These are phyloP conservation scores for Blastobotrys persicus DNA, from an alignment of 1,139 yeast species.

Conservation along the genomic window DNA sequence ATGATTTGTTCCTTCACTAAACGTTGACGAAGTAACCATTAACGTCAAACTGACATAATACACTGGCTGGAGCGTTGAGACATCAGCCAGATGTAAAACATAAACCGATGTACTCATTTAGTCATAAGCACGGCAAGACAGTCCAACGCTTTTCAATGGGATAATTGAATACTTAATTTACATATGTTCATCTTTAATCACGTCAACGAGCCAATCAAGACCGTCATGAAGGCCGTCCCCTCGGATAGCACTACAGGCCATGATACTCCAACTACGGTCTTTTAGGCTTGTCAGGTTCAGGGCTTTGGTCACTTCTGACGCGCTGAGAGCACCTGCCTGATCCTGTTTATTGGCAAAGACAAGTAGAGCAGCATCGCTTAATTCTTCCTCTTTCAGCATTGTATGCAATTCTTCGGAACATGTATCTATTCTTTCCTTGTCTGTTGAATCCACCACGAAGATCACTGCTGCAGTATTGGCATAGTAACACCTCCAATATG, in stretches of 20 bases:
- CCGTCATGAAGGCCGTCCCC: conserved; percentile 98
- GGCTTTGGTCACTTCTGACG: conserved; percentile 91
- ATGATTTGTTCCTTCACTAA: too few species aligned
- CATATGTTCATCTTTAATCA: conserved; percentile 71
- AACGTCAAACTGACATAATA: too few species aligned
- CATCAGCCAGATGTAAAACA: too few species aligned
- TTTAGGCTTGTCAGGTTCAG: conserved; percentile 81
- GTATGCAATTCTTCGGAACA: conserved; percentile 86
- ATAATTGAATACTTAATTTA: conserved; percentile 12
- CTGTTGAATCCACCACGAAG: conserved; percentile 96
- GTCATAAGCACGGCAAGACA: too few species aligned
- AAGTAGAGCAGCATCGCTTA: conserved; percentile 81
- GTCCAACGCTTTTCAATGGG: not conserved
- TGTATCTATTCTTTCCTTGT: conserved; percentile 84
- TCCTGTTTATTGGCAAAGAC: conserved; percentile 98
- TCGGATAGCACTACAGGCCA: conserved; percentile 91
- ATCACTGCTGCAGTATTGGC: conserved; percentile 95
- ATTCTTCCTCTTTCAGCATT: conserved; percentile 91
- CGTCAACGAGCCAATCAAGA: conserved; percentile 95
- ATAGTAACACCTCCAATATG: conserved; percentile 97
- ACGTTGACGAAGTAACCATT: too few species aligned
- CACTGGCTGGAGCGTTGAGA: too few species aligned
- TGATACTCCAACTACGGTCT: conserved; percentile 97
- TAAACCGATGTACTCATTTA: too few species aligned
- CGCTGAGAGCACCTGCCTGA: conserved; percentile 91